Evolutionary conservation across 163 green algal species (phyloP).

Genomic region (Prototheca cutis): DNA sequence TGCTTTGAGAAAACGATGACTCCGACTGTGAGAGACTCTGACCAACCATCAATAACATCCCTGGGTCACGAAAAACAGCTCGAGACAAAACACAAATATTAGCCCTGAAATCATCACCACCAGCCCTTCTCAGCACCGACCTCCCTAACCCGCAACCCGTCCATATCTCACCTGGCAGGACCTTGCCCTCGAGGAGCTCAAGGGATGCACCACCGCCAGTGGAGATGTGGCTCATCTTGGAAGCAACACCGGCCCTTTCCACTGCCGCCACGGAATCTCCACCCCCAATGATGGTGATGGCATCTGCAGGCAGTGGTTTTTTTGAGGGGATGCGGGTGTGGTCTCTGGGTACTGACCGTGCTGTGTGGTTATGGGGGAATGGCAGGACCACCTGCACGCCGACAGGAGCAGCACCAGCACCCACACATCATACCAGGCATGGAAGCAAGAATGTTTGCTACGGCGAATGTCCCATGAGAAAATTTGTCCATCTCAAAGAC

Average conservation of each 20-base stretch:
- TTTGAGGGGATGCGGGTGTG: too few species aligned
- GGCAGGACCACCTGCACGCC: too few species aligned
- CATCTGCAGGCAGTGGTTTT: constrained; percentile 36
- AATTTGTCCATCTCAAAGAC: constrained; percentile 96
- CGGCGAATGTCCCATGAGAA: constrained; percentile 71
- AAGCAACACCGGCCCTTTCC: constrained; percentile 86
- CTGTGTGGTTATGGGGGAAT: too few species aligned
- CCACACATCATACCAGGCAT: constrained; percentile 47
- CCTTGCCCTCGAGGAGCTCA: constrained; percentile 96
- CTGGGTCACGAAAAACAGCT: too few species aligned
- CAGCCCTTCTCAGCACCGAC: too few species aligned
- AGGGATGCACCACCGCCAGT: constrained; percentile 77
- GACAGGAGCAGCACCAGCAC: too few species aligned
- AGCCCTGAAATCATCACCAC: neutral
- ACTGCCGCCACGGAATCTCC: constrained; percentile 94
- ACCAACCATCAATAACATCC: too few species aligned
- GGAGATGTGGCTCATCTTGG: constrained; percentile 52
- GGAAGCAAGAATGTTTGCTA: constrained; percentile 80
- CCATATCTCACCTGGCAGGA: constrained; percentile 63
- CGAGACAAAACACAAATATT: too few species aligned
- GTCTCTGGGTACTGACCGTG: too few species aligned
- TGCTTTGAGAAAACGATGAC: too few species aligned
- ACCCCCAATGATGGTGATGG: constrained; percentile 95
- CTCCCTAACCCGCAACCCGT: too few species aligned
- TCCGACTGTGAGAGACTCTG: too few species aligned